Evolutionary conservation across 2,329 filamentous ascomycete genomes (phyloP), one percentile per base, ranked within the genome.

Genomic region (Leptographium wingfieldii): DNA sequence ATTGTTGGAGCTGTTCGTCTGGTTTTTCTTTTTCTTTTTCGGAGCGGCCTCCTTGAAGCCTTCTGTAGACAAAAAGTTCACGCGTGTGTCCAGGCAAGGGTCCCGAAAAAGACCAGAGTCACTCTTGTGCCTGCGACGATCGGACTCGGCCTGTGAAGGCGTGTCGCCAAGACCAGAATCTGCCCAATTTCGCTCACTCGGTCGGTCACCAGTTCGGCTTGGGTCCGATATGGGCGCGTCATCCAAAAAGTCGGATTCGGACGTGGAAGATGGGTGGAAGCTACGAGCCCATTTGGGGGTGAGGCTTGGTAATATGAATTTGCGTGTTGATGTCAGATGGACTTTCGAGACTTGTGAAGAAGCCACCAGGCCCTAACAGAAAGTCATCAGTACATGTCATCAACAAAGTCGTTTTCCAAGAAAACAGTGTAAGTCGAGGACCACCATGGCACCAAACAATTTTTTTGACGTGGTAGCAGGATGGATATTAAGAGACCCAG

Each of bases 21-120:
- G 51, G 7, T 11, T 19, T n/a, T 74, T 72, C 63, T 77, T 76
- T 38, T 86, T 86, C 69, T 79, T 83, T 69, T 80, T 81, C 64
- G 80, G 78, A 2, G 73, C 77, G 46, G 76, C 77, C 67, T 85
- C 78, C 57, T 76, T 74, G 71, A 77, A 82, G 56, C 76, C 79
- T 51, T 80, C 74, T 58, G 77, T 71, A 31, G 77, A 80, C 27
- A 74, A 73, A 61, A 87, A 81, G 67, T 88, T 84, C 57, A 88
- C 72, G 35, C 74, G 71, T 25, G 73, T 67, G 48, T 72, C 69
- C 65, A 73, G 71, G 46, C 69, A 72, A n/a, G 77, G 78, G 64
- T 81, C 77, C 49, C 64, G 64, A 40, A 83, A 71, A 6, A 81
- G 66, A 66, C 71, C 69, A 63, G 71, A 66, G 31, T 67, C 67